These are phyloP conservation scores for Beauveria caledonica DNA, from an alignment of 2,329 filamentous ascomycete species.

Conservation along the genomic window DNA sequence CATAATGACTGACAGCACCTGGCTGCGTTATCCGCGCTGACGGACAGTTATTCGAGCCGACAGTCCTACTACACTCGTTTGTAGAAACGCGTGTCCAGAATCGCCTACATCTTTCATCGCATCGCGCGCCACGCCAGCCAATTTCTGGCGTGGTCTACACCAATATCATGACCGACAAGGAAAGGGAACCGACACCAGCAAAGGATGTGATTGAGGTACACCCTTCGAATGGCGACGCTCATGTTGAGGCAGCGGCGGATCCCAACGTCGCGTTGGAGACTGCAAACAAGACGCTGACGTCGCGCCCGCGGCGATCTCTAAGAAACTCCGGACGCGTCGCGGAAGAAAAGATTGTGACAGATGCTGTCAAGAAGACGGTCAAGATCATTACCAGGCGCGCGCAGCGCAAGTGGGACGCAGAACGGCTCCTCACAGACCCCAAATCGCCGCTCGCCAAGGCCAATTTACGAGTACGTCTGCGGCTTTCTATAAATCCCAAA, in stretches of 20 bases:
- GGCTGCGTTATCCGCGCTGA: not conserved
- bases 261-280: not conserved
- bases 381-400: constrained; percentile 19
- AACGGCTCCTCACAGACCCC: constrained; percentile 27
- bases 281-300: not conserved
- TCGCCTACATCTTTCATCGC: not conserved
- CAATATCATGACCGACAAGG: not conserved
- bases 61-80: not conserved
- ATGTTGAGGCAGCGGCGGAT: not conserved
- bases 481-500: too few species aligned
- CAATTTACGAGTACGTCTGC: constrained; percentile 27
- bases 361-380: constrained; percentile 17
- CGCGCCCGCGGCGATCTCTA: not conserved
- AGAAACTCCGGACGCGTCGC: not conserved
- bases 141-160: not conserved
- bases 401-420: constrained; percentile 25
- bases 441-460: constrained; percentile 31
- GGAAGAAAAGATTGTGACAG: constrained; percentile 17
- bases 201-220: not conserved
- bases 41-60: not conserved
- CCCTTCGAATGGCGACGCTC: not conserved
- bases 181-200: not conserved
- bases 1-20: not conserved
- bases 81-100: not conserved
- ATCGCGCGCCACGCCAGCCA: not conserved